Base-by-base conservation (phyloP, 257 asterid genomes). In the Nicotiana otophora region DNA sequence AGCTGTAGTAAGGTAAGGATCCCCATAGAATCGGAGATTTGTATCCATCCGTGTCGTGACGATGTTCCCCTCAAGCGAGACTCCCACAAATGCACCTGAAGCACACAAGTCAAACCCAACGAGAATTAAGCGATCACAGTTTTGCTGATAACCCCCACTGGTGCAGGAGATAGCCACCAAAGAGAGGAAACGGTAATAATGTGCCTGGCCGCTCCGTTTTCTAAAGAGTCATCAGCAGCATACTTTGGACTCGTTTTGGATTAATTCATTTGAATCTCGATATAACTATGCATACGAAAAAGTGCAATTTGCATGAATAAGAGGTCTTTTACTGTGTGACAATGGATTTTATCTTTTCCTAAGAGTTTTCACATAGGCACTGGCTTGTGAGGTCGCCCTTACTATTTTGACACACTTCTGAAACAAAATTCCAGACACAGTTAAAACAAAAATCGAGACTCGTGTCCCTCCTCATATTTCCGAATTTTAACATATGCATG, bases 71-170 rank as follows among this genome's bases (percentile, higher is more conserved):
- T 96, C 99, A 19, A 95, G 89, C 19, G 99, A 96, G 48, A 96
- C 95, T 62, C 99, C 99, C 23, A 95, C 91, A 88, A 96, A 96
- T 67, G 98, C 98, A 88, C 98, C 99, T 96, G 90, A 33, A 53
- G 36, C 55, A 84, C 85, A 69, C 80, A 83, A 36, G 83, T 36
- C 70, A 84, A 85, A 51, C 42, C 23, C 62, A 1, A 74, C 7
- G 80, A 14, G 26, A 26, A 34, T 46, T 79, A 33, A 65, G 42
- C 26, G 12, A 34, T n/a, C 53, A 72, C 19, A 39, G 5, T 42
- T 63, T 70, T 31, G 46, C 69, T 34, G 42, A 11, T 16, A 65
- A 12, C 31, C 15, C 26, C 14, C 54, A 42, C n/a, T 54, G 17
- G 26, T 16, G 9, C 20, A 26, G 39, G 46, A 39, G 46, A 36